phyloP scores from a whole-genome alignment of 2,329 filamentous ascomycete genomes.

The Ascochyta viciae-villosae region DNA sequence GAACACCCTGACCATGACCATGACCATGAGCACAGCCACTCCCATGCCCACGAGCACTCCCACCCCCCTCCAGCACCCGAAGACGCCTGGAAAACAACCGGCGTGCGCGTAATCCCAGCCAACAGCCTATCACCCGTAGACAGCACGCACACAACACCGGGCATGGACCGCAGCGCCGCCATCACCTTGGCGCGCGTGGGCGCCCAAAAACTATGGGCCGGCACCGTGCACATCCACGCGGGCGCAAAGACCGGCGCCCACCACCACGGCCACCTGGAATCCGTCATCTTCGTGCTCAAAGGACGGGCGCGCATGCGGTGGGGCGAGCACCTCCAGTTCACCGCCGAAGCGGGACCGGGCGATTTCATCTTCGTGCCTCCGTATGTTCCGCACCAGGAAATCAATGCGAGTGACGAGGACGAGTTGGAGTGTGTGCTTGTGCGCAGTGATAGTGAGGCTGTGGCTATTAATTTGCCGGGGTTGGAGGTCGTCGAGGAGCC shows the following conservation, averaged over 20 bases:
- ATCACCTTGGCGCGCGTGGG: conserved; percentile 15
- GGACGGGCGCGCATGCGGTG: conserved; percentile 18
- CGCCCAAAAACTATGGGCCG: conserved; percentile 16
- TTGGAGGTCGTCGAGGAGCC: conserved; percentile 8
- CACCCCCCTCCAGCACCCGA: neutral
- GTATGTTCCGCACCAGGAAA: conserved; percentile 20
- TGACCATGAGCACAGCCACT: neutral
- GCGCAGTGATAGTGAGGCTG: conserved; percentile 17
- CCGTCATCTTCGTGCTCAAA: conserved; percentile 16
- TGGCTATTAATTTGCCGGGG: conserved; percentile 12
- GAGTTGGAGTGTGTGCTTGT: conserved; percentile 18
- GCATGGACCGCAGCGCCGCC: conserved; percentile 14
- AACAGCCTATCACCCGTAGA: conserved; percentile 1
- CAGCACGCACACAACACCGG: conserved; percentile 10
- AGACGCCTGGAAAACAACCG: conserved; percentile 17
- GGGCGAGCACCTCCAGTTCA: conserved; percentile 16
- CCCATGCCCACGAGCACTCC: neutral
- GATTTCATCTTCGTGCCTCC: conserved; percentile 22
- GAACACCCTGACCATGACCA: conserved; percentile 1
- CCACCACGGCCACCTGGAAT: conserved; percentile 16
- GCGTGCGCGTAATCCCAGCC: conserved; percentile 15
- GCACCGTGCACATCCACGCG: conserved; percentile 18
- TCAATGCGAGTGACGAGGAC: conserved; percentile 20
- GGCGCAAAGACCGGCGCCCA: conserved; percentile 16
- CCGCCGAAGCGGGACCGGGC: conserved; percentile 13